Evolutionary conservation across 148 eudicot genomes (phyloP), one percentile per base, ranked within the genome.

Genomic region (Spergularia marina): DNA sequence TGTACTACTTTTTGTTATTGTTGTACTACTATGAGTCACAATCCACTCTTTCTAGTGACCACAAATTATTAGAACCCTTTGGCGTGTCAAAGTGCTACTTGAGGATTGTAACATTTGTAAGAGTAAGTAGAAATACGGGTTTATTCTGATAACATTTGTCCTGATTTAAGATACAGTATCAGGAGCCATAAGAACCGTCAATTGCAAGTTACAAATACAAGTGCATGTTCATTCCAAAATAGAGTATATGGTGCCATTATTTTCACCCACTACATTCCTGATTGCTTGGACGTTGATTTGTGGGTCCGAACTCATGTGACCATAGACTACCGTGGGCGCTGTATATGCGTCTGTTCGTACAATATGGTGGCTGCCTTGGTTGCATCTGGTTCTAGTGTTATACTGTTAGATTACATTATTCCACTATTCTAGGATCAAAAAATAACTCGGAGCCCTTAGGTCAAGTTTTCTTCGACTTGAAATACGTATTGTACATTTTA

Each of bases 121-220:
- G 49, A 44, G 49, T 44, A 44, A 30, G 49, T 44, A 44, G 47
- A 41, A 44, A 6, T 30, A 30, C 8, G 9, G 14, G 20, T 20
- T 21, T 9, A 23, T 21, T 10, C 39, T 12, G 64, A 59, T 44
- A 25, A 30, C 14, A 8, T 59, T 59, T 59, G 64, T 23, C 64
- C 20, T 59, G 12, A 58, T 5, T 18, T 1, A 59, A 25, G 21
- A 21, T 20, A 9, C 10, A 23, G 36, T 23, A 9, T 30, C 13
- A 59, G n/a, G 15, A 47, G 66, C 64, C 57, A 4, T 8, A 20
- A 57, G 79, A 51, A 76, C 73, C 79, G 79, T 76, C 79, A 65
- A 76, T 76, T 76, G 12, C 70, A 15, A 10, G 64, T 59, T 59
- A 21, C n/a, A 7, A 66, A 44, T 44, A 44, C 49, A 44, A 44